Evolutionary conservation across 371 early-diverging fungal species (phyloP).

Genomic region (Fennellomyces sp.): DNA sequence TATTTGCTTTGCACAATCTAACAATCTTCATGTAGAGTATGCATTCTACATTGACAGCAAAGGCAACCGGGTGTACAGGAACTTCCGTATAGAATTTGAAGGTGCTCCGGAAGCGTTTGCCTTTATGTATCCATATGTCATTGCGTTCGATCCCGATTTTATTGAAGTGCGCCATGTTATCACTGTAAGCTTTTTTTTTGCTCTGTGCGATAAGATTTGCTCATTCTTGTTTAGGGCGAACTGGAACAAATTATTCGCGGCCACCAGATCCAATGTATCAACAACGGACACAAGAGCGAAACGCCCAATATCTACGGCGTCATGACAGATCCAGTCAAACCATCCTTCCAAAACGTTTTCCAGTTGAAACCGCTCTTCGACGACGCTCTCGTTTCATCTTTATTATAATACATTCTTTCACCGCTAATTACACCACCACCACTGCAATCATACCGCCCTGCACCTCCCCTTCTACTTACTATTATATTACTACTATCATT

Average conservation of each 20-base stretch:
- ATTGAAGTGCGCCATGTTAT: constrained; percentile 49
- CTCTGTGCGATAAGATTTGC: background rate
- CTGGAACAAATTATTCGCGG: constrained; percentile 71
- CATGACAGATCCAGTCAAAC: constrained; percentile 35
- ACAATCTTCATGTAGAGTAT: constrained; percentile 48
- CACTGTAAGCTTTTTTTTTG: constrained; percentile 27
- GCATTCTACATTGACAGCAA: constrained; percentile 54
- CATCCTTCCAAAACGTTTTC: constrained; percentile 30
- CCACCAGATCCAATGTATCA: constrained; percentile 56
- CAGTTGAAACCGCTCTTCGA: constrained; percentile 17
- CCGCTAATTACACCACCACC: background rate
- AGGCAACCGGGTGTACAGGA: constrained; percentile 38
- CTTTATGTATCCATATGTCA: constrained; percentile 43
- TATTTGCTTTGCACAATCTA: background rate
- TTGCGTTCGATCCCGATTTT: constrained; percentile 48
- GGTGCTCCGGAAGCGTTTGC: constrained; percentile 46
- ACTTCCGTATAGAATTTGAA: constrained; percentile 52
- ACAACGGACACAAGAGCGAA: constrained; percentile 49
- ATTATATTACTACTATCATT: background rate
- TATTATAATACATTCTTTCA: background rate
- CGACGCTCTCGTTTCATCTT: background rate
- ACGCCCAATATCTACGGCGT: constrained; percentile 40
- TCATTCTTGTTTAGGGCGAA: constrained; percentile 38
- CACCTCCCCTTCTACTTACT: background rate
- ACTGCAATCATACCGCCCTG: background rate